phyloP scores from a whole-genome alignment of 495 filamentous ascomycete species.

The Neurospora sp. region DNA sequence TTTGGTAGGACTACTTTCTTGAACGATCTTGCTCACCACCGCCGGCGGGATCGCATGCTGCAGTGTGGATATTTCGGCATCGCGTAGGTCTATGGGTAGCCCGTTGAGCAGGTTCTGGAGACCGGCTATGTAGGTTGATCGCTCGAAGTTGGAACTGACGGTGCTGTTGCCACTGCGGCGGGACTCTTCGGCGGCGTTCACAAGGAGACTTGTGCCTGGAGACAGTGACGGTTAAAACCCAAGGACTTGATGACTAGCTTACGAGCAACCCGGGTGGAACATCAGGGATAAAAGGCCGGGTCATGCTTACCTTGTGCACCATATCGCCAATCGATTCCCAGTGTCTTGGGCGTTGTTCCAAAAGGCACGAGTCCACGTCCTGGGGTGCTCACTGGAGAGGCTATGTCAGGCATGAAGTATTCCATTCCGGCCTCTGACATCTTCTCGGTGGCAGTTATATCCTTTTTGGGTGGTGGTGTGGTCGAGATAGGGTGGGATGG shows the following conservation, averaged over 20 bases:
- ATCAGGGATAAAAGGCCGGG: background rate
- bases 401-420: background rate
- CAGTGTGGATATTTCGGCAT: conserved; percentile 35
- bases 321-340: conserved; percentile 17
- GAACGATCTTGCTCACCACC: background rate
- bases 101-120: conserved; percentile 56
- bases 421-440: background rate
- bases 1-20: background rate
- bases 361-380: background rate
- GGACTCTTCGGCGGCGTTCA: conserved; percentile 5
- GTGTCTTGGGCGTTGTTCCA: background rate
- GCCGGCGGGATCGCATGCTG: conserved; percentile 34
- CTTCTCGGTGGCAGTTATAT: background rate
- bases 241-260: background rate
- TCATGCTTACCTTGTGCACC: conserved; percentile 20
- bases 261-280: background rate
- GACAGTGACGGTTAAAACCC: background rate
- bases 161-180: background rate
- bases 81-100: conserved; percentile 48
- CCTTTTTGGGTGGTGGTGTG: background rate
- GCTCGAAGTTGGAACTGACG: conserved; percentile 33
- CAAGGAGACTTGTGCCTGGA: conserved; percentile 12
- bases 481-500: background rate
- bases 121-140: conserved; percentile 59
- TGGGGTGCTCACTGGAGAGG: background rate